Evolutionary conservation across 257 asterid species (phyloP), one percentile per base, ranked within the genome.

Genomic region (Verbascum thapsus): DNA sequence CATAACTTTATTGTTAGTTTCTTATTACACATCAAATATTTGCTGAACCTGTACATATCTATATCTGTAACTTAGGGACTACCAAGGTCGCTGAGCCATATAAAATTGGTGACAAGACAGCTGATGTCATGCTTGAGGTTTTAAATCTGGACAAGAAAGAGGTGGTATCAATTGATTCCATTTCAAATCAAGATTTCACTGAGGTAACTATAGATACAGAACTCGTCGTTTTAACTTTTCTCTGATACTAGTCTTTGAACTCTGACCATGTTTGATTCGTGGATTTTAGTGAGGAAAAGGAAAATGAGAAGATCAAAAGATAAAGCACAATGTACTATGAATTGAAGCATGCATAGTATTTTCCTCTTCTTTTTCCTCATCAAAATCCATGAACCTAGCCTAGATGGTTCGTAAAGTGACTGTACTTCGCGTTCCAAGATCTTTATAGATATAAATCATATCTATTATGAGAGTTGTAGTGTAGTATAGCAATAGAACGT

Each of bases 41-140:
- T 23, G 37, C 48, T 54, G 38, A 45, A 38, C 57, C 53, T 13
- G 26, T 63, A 66, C 19, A 38, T 53, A 16, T 55, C 45, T 4
- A 18, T 38, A 42, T 71, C 18, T 59, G 57, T 12, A 49, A 49
- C 63, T 49, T 81, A 94, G 99, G 97, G 71, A 87, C 94, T 53
- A 63, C 74, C 53, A 84, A 72, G 81, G 88, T 73, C 71, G 71
- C 85, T 5, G 88, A 72, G 74, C 84, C 96, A 22, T 94, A 87
- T 70, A 81, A 80, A 80, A 58, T 94, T 73, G 96, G 91, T 37
- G 87, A 81, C 30, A 85, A 69, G 87, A 75, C 83, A n/a, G 61
- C 83, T 35, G 86, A 87, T 84, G 61, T 81, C 64, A 79, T 85
- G 87, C 95, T 94, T 64, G 97, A 94, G 84, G 88, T 90, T 67